Percentiles rank a stretch among this genome's conserved stretches.
These are phyloP conservation scores for Plasmodium gallinaceum DNA, from an alignment of 169 alveolate genomes.

Conservation along the genomic window DNA sequence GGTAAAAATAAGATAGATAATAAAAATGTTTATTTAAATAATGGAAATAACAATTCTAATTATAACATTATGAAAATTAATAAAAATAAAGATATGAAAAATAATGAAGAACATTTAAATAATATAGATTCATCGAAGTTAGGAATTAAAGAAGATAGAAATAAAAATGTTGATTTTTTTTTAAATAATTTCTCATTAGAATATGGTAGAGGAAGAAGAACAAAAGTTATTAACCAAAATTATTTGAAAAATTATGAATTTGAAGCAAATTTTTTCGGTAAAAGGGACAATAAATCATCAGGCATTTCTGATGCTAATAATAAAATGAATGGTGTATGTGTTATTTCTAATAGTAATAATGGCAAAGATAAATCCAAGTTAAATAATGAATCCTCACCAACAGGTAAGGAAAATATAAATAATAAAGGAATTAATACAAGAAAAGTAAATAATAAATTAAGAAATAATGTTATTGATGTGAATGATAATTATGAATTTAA, in stretches of 20 bases:
- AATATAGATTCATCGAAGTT: background rate
- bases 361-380: constrained; percentile 17
- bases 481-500: constrained; percentile 46
- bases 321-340: background rate
- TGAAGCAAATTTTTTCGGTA: constrained; percentile 28
- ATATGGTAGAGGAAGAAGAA: constrained; percentile 61
- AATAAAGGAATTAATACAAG: constrained; percentile 11
- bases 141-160: constrained; percentile 27
- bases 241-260: constrained; percentile 21
- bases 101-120: background rate
- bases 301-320: background rate
- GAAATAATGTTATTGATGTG: background rate
- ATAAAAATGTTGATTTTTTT: constrained; percentile 11
- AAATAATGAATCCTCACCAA: background rate
- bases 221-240: constrained; percentile 29
- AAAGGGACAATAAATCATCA: background rate
- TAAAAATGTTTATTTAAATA: background rate
- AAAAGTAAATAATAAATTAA: background rate
- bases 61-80: background rate
- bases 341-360: background rate
- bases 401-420: background rate
- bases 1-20: constrained; percentile 20
- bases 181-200: constrained; percentile 5
- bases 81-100: constrained; percentile 4
- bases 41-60: background rate